Percentiles rank a stretch among this genome's conserved stretches.
phyloP scores from a whole-genome alignment of 106 monocot species.

The Alisma plantagoaquatica region DNA sequence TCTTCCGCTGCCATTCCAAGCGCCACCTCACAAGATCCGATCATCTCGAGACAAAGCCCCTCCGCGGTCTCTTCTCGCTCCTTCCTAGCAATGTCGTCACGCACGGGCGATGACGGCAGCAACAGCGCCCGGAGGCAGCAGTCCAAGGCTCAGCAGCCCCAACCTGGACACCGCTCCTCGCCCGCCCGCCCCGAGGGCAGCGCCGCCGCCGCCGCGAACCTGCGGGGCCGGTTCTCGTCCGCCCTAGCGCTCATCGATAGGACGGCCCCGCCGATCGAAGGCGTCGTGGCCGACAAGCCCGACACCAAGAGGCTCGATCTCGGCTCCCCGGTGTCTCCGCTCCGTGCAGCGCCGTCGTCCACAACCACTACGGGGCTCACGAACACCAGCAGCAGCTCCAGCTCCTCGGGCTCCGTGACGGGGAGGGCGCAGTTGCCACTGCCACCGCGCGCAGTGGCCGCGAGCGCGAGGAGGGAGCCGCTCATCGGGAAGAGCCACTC shows the following conservation, averaged over 20 bases:
- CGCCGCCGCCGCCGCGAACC: not conserved
- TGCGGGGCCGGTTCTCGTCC: too few species aligned
- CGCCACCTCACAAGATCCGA: too few species aligned
- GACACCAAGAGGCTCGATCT: slow-evolving; percentile 12
- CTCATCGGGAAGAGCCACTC: slow-evolving; percentile 26
- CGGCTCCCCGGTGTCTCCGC: slow-evolving; percentile 22
- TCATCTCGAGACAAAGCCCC: too few species aligned
- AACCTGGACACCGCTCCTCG: slow-evolving; percentile 2
- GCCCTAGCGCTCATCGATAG: too few species aligned
- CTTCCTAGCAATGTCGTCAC: too few species aligned
- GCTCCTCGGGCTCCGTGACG: slow-evolving; percentile 32
- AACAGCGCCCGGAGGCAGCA: not conserved
- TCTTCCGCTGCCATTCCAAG: too few species aligned
- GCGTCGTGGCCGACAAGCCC: slow-evolving; percentile 13
- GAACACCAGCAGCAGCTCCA: slow-evolving; percentile 33
- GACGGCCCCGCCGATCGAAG: slow-evolving; percentile 5
- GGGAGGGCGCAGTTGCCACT: slow-evolving; percentile 7
- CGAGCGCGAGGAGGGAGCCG: slow-evolving; percentile 1
- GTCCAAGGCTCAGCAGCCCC: not conserved
- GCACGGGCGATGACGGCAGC: too few species aligned
- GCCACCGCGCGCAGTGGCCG: too few species aligned
- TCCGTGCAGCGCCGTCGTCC: not conserved
- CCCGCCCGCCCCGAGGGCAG: not conserved
- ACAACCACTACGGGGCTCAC: not conserved
- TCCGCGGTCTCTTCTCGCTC: too few species aligned